Conservation (phyloP, 495 filamentous ascomycete species). For the Penicillium bialowiezense region DNA sequence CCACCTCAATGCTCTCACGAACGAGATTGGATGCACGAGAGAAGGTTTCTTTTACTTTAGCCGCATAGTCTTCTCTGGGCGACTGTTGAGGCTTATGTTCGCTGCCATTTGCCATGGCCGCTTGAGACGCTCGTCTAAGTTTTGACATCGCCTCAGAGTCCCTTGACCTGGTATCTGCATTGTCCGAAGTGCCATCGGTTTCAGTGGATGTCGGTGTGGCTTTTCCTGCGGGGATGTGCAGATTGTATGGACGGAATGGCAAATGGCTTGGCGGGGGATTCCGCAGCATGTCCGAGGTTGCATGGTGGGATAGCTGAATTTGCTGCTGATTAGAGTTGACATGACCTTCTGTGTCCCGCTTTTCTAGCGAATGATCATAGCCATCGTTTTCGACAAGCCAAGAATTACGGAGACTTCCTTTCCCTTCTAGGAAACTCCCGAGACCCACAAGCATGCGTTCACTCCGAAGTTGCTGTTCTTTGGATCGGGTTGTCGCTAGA, state of each 20-base stretch:
- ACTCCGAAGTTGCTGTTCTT: slow-evolving; percentile 9
- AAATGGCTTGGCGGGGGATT: not conserved
- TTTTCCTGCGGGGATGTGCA: slow-evolving; percentile 1
- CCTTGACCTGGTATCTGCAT: not conserved
- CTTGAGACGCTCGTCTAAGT: not conserved
- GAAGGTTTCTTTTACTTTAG: slow-evolving; percentile 12
- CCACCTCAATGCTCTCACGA: slow-evolving; percentile 47
- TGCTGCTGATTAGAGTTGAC: slow-evolving; percentile 17
- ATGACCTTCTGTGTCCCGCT: slow-evolving; percentile 7
- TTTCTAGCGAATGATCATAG: not conserved
- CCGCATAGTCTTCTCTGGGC: slow-evolving; percentile 4
- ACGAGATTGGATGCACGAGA: slow-evolving; percentile 46
- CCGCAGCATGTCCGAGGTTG: not conserved
- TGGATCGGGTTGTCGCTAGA: slow-evolving; percentile 4
- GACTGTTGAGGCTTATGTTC: not conserved
- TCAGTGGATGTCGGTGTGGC: not conserved
- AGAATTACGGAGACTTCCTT: slow-evolving; percentile 15
- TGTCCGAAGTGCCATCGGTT: not conserved
- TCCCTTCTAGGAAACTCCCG: slow-evolving; percentile 18
- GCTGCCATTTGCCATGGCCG: not conserved
- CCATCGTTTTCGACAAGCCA: slow-evolving; percentile 9
- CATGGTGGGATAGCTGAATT: slow-evolving; percentile 11
- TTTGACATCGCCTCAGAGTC: not conserved
- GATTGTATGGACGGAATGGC: slow-evolving; percentile 4
- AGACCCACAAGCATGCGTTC: slow-evolving; percentile 21